Conservation (phyloP, 768 basidiomycete genomes). For the Agaricus blazei region DNA sequence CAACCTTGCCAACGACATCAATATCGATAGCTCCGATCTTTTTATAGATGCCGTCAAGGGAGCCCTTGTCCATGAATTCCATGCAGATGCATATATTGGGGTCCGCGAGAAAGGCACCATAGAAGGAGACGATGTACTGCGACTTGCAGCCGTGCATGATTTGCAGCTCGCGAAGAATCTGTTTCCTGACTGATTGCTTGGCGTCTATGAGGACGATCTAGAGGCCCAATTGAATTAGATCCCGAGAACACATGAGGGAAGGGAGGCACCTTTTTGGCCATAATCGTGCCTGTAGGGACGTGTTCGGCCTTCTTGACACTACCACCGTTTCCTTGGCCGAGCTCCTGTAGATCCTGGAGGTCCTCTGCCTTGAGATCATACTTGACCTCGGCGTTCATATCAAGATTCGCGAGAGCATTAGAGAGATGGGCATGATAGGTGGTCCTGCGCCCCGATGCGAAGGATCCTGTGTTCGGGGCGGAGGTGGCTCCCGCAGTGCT, state of each 20-base stretch:
- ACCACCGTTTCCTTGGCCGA: constrained; percentile 95
- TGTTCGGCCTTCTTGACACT: constrained; percentile 97
- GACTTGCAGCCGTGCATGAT: constrained; percentile 99
- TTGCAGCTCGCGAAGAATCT: constrained; percentile 95
- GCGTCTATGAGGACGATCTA: constrained; percentile 96
- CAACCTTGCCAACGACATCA: constrained; percentile 88
- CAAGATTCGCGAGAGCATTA: constrained; percentile 80
- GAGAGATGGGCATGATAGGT: constrained; percentile 78
- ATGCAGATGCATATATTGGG: constrained; percentile 99
- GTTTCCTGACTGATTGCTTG: constrained; percentile 93
- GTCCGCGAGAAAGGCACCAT: constrained; percentile 93
- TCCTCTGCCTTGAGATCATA: constrained; percentile 86
- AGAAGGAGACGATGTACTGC: constrained; percentile 93
- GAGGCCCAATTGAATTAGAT: constrained; percentile 3
- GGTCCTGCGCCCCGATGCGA: constrained; percentile 48
- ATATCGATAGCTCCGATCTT: constrained; percentile 91
- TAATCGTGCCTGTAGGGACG: constrained; percentile 81
- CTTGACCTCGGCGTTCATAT: constrained; percentile 82
- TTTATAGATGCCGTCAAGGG: constrained; percentile 93
- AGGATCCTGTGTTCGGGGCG: constrained; percentile 30
- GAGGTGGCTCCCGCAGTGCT: constrained; percentile 50
- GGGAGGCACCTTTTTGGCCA: constrained; percentile 91
- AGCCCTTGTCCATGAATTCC: constrained; percentile 95
- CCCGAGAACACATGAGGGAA: background rate
- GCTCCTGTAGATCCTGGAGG: constrained; percentile 82